Evolutionary conservation across 495 filamentous ascomycete species (phyloP), one percentile per base, ranked within the genome.

Genomic region (Pyronema omphalodes): DNA sequence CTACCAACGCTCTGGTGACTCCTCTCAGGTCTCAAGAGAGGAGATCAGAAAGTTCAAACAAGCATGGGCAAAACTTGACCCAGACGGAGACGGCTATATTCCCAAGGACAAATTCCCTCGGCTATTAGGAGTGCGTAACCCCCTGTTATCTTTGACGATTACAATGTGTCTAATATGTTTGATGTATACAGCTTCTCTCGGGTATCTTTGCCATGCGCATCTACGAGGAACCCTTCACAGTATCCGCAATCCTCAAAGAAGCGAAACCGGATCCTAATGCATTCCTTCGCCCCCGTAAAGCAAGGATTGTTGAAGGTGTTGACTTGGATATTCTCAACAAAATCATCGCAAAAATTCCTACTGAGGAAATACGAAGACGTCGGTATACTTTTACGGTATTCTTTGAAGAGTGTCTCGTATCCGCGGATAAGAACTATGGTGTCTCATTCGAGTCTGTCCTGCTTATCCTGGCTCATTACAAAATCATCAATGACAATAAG

Each of bases 151-250:
- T 29, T 59, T 58, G 45, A 53, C 50, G 19, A 23, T 54, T 49
- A 34, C 46, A 48, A 14, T 48, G 11, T 48, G 11, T 29, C 19
- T 43, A 43, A 43, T 43, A 1, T 17, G 44, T 15, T 54, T 49
- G 40, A 57, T 55, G 23, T 37, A 9, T n/a, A 53, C 54, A 75
- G 76, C 81, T 94, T 70, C 78, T 98, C 11, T 93, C 88, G 7
- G 91, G 91, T 7, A 76, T 93, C 18, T 99, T 96, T 63, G 83
- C 88, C 59, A 95, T 96, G 86, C 81, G 88, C n/a, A 88, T 96
- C 46, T 94, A 99, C 65, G 82, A 88, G 52, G 78, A 79, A 7
- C 86, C 93, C 49, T 89, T 91, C 66, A 84, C 87, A 7, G 84
- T 96, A 14, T 71, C 76, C 7, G 70, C 76, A 7, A 87, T 99